These are phyloP conservation scores for Syzygium aqueum DNA, from an alignment of 345 rosid species.

Conservation along the genomic window DNA sequence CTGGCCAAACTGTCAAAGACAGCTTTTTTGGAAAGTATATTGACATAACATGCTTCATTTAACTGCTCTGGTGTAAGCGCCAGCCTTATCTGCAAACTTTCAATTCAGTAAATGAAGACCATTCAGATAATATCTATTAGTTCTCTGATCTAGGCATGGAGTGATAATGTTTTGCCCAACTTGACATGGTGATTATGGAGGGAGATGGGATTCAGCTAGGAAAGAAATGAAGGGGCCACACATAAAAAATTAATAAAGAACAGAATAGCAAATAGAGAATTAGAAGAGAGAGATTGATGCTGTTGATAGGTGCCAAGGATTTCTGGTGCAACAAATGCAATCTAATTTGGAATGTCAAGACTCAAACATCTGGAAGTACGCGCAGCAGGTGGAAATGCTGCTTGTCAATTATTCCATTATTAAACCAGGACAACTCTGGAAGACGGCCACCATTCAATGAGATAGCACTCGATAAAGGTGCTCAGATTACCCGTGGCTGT, in stretches of 20 bases:
- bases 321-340: background rate
- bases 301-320: background rate
- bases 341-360: too few relatives aligned
- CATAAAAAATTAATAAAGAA: background rate
- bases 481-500: background rate
- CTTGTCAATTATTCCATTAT: background rate
- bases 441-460: background rate
- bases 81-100: slow-evolving; percentile 50
- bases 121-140: background rate
- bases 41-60: slow-evolving; percentile 61
- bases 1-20: slow-evolving; percentile 73
- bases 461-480: background rate
- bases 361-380: background rate
- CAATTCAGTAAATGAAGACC: background rate
- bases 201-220: background rate
- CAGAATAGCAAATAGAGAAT: background rate
- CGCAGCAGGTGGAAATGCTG: background rate
- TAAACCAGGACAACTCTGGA: background rate
- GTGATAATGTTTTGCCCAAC: background rate
- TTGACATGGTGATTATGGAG: background rate
- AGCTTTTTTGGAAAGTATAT: slow-evolving; percentile 57
- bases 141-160: background rate
- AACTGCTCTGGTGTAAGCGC: slow-evolving; percentile 72
- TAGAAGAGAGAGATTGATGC: background rate
- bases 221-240: background rate